These are phyloP conservation scores for Fusarium graminum DNA, from an alignment of 2,329 filamentous ascomycete species.

Conservation along the genomic window DNA sequence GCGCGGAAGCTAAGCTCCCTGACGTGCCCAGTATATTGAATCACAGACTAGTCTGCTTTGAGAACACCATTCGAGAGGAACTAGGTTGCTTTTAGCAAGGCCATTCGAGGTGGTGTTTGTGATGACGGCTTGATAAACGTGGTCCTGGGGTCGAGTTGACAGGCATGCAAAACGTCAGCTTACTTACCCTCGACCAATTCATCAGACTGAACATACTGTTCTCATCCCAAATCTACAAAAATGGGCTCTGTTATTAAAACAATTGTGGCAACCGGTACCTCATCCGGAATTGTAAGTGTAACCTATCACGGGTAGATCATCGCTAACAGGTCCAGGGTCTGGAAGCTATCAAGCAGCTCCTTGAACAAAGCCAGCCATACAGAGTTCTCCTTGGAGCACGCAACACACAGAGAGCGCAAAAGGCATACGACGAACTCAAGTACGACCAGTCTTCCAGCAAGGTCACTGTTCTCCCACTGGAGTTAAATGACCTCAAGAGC, in stretches of 20 bases:
- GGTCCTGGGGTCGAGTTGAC: no score
- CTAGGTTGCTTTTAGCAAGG: constrained; percentile 27
- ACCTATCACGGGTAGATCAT: background rate
- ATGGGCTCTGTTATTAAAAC: constrained; percentile 62
- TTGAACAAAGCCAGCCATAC: constrained; percentile 60
- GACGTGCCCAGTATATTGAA: background rate
- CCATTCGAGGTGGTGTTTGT: constrained; percentile 25
- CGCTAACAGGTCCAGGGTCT: constrained; percentile 58
- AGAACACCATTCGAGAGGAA: constrained; percentile 16
- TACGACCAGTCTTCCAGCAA: constrained; percentile 58
- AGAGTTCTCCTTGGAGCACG: constrained; percentile 64
- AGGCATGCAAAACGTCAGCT: background rate
- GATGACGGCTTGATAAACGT: constrained; percentile 35
- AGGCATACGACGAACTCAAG: constrained; percentile 58
- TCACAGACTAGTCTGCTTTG: background rate
- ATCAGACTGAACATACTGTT: background rate
- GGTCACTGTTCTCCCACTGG: constrained; percentile 62
- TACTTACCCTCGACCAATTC: constrained; percentile 1
- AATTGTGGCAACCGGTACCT: constrained; percentile 63
- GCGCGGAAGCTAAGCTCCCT: constrained; percentile 24
- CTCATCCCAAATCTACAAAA: background rate
- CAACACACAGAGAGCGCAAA: constrained; percentile 57
- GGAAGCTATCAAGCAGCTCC: constrained; percentile 65
- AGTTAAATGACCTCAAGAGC: constrained; percentile 59
- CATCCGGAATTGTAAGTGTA: constrained; percentile 61